phyloP scores from a whole-genome alignment of 2,329 filamentous ascomycete species.

The Cyphellophora attinorum region DNA sequence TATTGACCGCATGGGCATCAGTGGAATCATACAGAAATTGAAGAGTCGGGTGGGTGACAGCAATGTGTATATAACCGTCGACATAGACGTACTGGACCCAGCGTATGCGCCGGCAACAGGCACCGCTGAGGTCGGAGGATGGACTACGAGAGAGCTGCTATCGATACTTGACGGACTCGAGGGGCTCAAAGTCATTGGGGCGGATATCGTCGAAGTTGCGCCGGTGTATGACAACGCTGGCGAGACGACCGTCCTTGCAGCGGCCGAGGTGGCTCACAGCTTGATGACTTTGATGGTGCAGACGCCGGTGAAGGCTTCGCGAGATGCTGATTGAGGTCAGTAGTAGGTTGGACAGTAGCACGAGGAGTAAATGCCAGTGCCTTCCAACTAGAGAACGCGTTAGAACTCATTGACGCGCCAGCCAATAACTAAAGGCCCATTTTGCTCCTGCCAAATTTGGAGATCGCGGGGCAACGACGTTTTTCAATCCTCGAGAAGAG shows the following conservation, averaged over 20 bases:
- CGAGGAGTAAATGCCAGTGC: no score
- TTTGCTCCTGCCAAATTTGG: no score
- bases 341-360: no score
- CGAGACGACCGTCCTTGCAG: slow-evolving; percentile 44
- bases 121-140: slow-evolving; percentile 46
- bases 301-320: slow-evolving; percentile 15
- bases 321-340: no score
- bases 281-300: slow-evolving; percentile 24
- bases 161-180: slow-evolving; percentile 43
- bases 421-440: no score
- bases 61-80: slow-evolving; percentile 46
- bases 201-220: slow-evolving; percentile 48
- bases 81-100: slow-evolving; percentile 49
- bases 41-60: slow-evolving; percentile 37
- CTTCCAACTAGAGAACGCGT: no score
- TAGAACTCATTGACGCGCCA: no score
- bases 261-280: slow-evolving; percentile 45
- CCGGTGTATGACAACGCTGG: slow-evolving; percentile 46
- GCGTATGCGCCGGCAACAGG: slow-evolving; percentile 46
- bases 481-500: no score
- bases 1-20: slow-evolving; percentile 39
- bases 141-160: slow-evolving; percentile 45
- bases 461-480: no score
- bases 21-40: slow-evolving; percentile 38
- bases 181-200: slow-evolving; percentile 43